phyloP scores from a whole-genome alignment of 495 filamentous ascomycete genomes.

The Trichoderma erinaceum region DNA sequence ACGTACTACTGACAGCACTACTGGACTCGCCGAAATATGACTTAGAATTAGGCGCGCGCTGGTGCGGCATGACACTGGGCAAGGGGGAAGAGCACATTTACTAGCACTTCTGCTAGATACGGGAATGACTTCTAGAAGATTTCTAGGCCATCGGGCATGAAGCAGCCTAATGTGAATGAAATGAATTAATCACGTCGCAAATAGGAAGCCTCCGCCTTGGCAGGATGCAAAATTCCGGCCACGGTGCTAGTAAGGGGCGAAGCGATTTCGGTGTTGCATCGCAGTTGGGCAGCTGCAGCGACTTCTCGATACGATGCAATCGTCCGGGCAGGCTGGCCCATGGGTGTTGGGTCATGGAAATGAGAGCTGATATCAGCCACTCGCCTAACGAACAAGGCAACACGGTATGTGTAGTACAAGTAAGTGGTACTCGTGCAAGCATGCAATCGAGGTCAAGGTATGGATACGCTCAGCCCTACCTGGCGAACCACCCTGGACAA shows the following conservation, averaged over 20 bases:
- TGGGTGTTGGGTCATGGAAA: conserved; percentile 2
- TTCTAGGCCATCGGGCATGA: conserved; percentile 10
- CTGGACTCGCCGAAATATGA: neutral
- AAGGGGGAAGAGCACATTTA: neutral
- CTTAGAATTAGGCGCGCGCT: neutral
- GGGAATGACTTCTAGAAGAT: conserved; percentile 2
- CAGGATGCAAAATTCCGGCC: neutral
- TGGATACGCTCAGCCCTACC: neutral
- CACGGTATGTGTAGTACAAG: neutral
- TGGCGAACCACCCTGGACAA: conserved; percentile 1
- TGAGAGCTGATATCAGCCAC: neutral
- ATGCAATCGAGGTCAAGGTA: neutral
- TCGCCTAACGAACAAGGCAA: neutral
- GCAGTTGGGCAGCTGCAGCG: neutral
- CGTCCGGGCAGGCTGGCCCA: neutral
- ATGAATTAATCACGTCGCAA: neutral
- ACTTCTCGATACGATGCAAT: neutral
- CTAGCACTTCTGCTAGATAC: neutral
- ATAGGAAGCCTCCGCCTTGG: neutral
- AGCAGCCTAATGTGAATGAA: neutral
- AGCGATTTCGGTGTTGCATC: neutral
- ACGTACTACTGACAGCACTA: neutral
- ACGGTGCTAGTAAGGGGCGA: neutral
- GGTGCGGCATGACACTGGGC: neutral
- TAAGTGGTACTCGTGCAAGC: neutral